Conservation (phyloP, 2,329 filamentous ascomycete species). For the Seiridium unicorne region DNA sequence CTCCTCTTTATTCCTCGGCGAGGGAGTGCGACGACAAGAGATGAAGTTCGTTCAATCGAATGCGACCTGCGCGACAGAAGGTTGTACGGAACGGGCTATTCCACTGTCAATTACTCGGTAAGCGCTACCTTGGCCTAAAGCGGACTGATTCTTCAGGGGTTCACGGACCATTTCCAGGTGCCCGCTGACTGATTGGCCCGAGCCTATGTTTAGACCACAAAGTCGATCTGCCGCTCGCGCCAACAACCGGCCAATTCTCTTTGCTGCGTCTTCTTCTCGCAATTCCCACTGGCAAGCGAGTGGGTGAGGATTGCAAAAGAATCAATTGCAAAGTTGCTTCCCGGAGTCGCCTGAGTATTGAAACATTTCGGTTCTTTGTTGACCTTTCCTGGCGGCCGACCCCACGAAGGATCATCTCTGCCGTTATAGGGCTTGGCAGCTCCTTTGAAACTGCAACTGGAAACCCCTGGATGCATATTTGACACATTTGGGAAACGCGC, state of each 20-base stretch:
- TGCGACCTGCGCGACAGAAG: background rate
- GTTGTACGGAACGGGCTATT: background rate
- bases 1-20: background rate
- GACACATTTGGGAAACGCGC: conserved; percentile 20
- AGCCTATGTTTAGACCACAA: background rate
- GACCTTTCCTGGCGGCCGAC: too few relatives aligned
- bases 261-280: background rate
- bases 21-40: background rate
- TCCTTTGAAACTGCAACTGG: conserved; percentile 8
- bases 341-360: too few relatives aligned
- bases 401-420: too few relatives aligned
- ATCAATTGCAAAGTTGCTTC: too few relatives aligned
- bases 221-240: background rate
- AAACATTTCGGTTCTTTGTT: too few relatives aligned
- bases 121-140: conserved; percentile 1
- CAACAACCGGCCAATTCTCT: background rate
- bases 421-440: background rate
- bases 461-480: conserved; percentile 16
- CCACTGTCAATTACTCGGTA: background rate
- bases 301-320: too few relatives aligned
- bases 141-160: background rate
- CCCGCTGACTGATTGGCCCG: background rate
- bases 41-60: background rate
- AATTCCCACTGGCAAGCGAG: background rate
- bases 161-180: background rate